Conservation (phyloP, 164 flowering plant genomes). For the Berberis thunbergii region DNA sequence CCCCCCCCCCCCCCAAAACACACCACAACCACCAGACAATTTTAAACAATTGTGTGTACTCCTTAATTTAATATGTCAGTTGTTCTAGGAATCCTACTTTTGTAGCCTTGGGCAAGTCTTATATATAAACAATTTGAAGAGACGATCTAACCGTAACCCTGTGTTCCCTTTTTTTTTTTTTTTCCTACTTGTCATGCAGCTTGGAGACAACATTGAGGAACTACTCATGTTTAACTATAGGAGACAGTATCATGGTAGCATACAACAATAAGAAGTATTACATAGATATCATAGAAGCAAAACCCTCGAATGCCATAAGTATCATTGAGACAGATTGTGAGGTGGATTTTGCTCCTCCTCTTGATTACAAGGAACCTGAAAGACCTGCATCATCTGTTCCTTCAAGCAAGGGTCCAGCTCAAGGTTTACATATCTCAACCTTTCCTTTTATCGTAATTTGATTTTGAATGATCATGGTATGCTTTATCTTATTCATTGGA, state of each 20-base stretch:
- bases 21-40: too few species aligned
- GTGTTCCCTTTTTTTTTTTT: not conserved
- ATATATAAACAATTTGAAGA: too few species aligned
- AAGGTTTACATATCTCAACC: slow-evolving; percentile 31
- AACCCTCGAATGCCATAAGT: slow-evolving; percentile 76
- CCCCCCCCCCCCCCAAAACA: too few species aligned
- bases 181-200: slow-evolving; percentile 28
- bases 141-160: too few species aligned
- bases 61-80: too few species aligned
- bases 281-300: slow-evolving; percentile 83
- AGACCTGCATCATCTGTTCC: slow-evolving; percentile 40
- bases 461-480: not conserved
- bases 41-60: too few species aligned
- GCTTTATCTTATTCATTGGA: not conserved
- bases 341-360: slow-evolving; percentile 97
- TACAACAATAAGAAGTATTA: slow-evolving; percentile 87
- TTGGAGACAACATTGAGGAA: slow-evolving; percentile 91
- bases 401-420: slow-evolving; percentile 39
- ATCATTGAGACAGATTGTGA: slow-evolving; percentile 97
- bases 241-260: slow-evolving; percentile 93
- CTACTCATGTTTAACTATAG: slow-evolving; percentile 87
- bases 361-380: slow-evolving; percentile 88
- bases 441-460: not conserved
- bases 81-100: too few species aligned
- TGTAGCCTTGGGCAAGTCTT: too few species aligned